Base-by-base conservation (phyloP, 345 rosid species). In the Syzygium aqueum region DNA sequence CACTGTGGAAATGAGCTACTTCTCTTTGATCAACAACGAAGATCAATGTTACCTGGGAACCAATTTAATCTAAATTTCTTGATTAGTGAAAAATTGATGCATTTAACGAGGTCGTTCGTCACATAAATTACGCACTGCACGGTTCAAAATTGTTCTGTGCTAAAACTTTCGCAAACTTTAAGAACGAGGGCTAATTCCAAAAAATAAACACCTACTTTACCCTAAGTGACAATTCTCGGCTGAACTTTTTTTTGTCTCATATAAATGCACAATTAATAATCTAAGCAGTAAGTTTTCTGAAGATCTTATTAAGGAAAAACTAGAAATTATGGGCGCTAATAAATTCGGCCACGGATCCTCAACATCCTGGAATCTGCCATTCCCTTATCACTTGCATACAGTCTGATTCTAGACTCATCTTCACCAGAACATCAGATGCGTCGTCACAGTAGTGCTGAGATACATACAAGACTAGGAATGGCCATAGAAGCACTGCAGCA, bases 121-220 rank as follows among this genome's bases (percentile, higher is more conserved):
- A 3, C 6, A 21, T 9, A 19, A 73, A 9, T 73, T 21, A 33
- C 0, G 1, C 43, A 17, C 3, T 0, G 10, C 13, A 19, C 2
- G 17, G 19, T 73, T 33, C 2, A 9, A 19, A 49, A 73, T 33
- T 37, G 80, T 73, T 33, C 33, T 19, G 49, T 19, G 23, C 23
- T 17, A 37, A 17, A 30, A 67, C 19, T 67, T 67, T 67, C 17
- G 7, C 7, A 33, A 21, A 37, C 25, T 73, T 37, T 5, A 2
- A 73, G 80, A 33, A 37, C 4, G 23, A 73, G 37, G 3, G 17
- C 6, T 1, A 54, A 4, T 54, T 21, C 46, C 46, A 1, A 43
- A 43, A 43, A 43, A 43, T 5, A 43, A 43, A 43, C 3, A 43
- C 46, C 1, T 5, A 43, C 46, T 43, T 43, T 43, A 43, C 7